phyloP scores from a whole-genome alignment of 73 alveolate genomes.

The Tetrahymena thermophila region DNA sequence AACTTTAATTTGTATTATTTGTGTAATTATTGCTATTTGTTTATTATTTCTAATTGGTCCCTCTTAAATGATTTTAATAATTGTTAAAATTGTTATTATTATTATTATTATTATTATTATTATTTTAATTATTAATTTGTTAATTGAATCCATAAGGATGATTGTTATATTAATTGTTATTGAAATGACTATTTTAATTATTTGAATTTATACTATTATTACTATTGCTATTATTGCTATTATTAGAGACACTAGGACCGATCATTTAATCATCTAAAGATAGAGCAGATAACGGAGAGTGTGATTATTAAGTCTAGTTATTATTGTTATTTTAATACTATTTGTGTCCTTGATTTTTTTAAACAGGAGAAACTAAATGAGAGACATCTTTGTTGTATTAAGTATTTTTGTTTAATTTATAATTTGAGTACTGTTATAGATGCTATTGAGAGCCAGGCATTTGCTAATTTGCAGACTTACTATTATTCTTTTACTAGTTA shows the following conservation, averaged over 20 bases:
- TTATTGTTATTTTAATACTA: neutral
- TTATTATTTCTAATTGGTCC: neutral
- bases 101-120: neutral
- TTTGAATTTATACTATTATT: neutral
- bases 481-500: neutral
- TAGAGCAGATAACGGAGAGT: neutral
- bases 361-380: neutral
- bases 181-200: neutral
- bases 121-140: neutral
- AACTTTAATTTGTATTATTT: neutral
- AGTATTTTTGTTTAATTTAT: neutral
- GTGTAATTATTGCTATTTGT: neutral
- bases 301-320: neutral
- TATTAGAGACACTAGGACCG: neutral
- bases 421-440: neutral
- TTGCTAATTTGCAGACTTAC: neutral
- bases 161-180: neutral
- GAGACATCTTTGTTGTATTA: neutral
- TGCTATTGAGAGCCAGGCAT: neutral
- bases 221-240: neutral
- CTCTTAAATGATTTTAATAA: neutral
- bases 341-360: neutral
- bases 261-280: neutral
- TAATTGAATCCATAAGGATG: neutral
- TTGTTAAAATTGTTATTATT: neutral